These are phyloP conservation scores for Lactuca sativa DNA, from an alignment of 129 eudicot species.

Conservation along the genomic window DNA sequence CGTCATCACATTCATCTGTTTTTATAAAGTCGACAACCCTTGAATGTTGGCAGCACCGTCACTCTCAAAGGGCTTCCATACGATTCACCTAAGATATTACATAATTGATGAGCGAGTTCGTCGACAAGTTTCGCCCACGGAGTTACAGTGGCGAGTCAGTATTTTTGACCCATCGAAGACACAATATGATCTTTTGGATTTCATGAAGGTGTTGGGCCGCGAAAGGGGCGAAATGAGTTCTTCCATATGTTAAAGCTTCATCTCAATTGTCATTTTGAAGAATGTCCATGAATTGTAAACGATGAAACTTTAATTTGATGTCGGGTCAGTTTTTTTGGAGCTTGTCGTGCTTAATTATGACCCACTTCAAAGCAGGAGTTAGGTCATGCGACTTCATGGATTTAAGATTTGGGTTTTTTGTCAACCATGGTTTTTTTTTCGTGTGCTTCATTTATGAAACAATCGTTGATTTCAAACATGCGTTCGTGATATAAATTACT, in stretches of 20 bases:
- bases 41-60: conserved; percentile 81
- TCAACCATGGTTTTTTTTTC: conserved; percentile 44
- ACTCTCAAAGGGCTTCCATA: conserved; percentile 67
- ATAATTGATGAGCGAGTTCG: conserved; percentile 62
- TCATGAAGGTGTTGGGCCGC: conserved; percentile 55
- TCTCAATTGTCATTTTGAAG: conserved; percentile 58
- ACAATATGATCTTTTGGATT: conserved; percentile 80
- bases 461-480: conserved; percentile 74
- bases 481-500: conserved; percentile 79
- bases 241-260: conserved; percentile 68
- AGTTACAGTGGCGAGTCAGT: conserved; percentile 67
- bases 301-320: conserved; percentile 70
- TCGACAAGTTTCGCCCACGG: conserved; percentile 71
- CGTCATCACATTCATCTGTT: conserved; percentile 87
- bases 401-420: conserved; percentile 58
- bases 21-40: conserved; percentile 84
- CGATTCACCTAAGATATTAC: conserved; percentile 68
- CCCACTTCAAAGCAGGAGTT: conserved; percentile 85
- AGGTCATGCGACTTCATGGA: conserved; percentile 73
- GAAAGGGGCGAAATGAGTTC: conserved; percentile 56
- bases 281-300: conserved; percentile 68
- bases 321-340: conserved; percentile 62
- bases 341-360: conserved; percentile 50
- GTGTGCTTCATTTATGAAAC: conserved; percentile 57
- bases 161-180: conserved; percentile 77